A percentile compares a stretch with the other conserved stretches of the same genome.
Evolutionary conservation across 2,329 filamentous ascomycete genomes (phyloP).

Genomic region (Tolypocladium tundrense): DNA sequence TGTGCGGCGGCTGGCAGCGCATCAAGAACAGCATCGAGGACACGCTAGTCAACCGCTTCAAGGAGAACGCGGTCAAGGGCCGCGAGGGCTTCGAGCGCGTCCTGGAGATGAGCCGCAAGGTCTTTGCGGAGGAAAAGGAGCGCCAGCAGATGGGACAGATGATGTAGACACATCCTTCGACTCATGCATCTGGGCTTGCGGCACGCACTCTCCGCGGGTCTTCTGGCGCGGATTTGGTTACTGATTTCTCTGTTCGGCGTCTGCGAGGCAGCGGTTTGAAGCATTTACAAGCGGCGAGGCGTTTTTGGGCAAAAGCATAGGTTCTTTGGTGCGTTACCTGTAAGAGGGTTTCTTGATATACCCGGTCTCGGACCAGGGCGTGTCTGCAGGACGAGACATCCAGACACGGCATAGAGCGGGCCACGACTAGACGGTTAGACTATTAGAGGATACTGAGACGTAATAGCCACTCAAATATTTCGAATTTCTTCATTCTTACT

Average conservation of each 20-base stretch:
- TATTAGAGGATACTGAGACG: background rate
- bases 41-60: slow-evolving; percentile 76
- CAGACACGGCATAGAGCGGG: background rate
- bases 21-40: slow-evolving; percentile 96
- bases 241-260: background rate
- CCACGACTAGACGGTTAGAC: background rate
- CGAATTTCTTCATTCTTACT: background rate
- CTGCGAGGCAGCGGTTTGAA: background rate
- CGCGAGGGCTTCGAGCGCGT: slow-evolving; percentile 93
- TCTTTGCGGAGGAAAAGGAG: slow-evolving; percentile 82
- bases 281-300: background rate
- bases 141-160: slow-evolving; percentile 20
- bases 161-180: background rate
- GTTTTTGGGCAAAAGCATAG: background rate
- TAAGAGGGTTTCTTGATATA: background rate
- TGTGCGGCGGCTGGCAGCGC: slow-evolving; percentile 94
- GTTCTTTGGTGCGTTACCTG: background rate
- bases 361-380: background rate
- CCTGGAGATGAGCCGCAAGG: slow-evolving; percentile 81
- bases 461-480: background rate
- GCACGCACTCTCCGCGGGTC: background rate
- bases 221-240: background rate
- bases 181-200: background rate
- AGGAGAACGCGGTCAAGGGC: slow-evolving; percentile 83
- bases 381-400: background rate